phyloP scores from a whole-genome alignment of 345 rosid genomes.

The Moricandia moricandioides region DNA sequence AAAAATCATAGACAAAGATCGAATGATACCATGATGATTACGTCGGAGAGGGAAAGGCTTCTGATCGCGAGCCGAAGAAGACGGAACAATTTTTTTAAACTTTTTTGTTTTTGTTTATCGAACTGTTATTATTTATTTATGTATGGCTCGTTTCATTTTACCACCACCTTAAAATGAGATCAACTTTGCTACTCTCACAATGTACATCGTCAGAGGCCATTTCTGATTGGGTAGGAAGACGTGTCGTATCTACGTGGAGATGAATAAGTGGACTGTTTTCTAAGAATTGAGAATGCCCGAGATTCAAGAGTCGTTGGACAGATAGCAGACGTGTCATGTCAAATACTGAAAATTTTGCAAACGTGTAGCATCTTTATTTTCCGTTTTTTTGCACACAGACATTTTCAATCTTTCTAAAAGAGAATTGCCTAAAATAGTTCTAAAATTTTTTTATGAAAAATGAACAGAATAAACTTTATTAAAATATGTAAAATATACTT shows the following conservation, averaged over 20 bases:
- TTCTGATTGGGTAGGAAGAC: slow-evolving; percentile 20
- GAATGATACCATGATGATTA: background rate
- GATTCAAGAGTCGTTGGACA: background rate
- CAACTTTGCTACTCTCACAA: slow-evolving; percentile 24
- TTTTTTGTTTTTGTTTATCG: background rate
- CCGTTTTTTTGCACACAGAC: background rate
- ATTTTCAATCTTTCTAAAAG: too few species aligned
- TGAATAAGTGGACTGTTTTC: background rate
- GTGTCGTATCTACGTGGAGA: slow-evolving; percentile 6
- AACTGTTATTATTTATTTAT: background rate
- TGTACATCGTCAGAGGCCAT: background rate
- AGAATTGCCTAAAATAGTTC: too few species aligned
- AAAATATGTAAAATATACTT: too few species aligned
- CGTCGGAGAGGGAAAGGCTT: background rate
- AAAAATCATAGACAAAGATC: background rate
- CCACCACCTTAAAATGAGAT: background rate
- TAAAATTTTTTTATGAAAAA: too few species aligned
- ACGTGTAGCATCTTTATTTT: background rate
- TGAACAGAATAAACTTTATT: too few species aligned
- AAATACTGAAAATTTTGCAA: background rate
- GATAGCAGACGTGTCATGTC: slow-evolving; percentile 20
- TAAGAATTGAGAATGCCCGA: background rate
- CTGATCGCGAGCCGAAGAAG: background rate
- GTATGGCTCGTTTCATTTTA: background rate
- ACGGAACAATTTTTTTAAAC: too few species aligned